Conservation (phyloP, 2,329 filamentous ascomycete species). For the Biscogniauxia mediterranea region DNA sequence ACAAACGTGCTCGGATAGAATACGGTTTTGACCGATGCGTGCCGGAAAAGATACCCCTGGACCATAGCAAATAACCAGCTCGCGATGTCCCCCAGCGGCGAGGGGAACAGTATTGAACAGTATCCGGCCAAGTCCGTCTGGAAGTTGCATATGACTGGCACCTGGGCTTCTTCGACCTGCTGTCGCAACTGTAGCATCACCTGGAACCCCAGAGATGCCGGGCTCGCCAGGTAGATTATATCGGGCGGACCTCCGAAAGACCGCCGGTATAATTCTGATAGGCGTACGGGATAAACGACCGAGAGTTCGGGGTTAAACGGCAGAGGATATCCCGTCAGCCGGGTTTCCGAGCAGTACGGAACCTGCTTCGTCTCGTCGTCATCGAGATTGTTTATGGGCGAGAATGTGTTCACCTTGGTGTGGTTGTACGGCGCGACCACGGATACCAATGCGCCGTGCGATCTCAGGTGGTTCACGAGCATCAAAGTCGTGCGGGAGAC, state of each 20-base stretch:
- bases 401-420: conserved; percentile 53
- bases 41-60: conserved; percentile 65
- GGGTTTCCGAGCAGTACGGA: conserved; percentile 48
- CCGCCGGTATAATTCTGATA: conserved; percentile 57
- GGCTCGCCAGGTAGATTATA: conserved; percentile 67
- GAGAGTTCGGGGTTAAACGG: conserved; percentile 72
- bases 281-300: conserved; percentile 66
- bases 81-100: conserved; percentile 58
- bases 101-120: conserved; percentile 66
- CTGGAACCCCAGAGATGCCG: conserved; percentile 68
- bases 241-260: conserved; percentile 61
- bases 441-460: conserved; percentile 62
- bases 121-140: conserved; percentile 71
- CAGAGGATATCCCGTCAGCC: conserved; percentile 62
- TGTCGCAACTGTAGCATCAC: conserved; percentile 68
- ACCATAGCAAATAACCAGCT: conserved; percentile 61
- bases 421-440: conserved; percentile 64
- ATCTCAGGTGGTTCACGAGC: conserved; percentile 64
- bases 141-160: conserved; percentile 66
- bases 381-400: conserved; percentile 37
- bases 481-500: conserved; percentile 69
- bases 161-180: conserved; percentile 50
- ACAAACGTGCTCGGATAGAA: conserved; percentile 69
- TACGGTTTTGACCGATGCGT: conserved; percentile 60
- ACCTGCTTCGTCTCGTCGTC: conserved; percentile 28